These are phyloP conservation scores for Tetrahymena elliotti DNA, from an alignment of 73 alveolate species.

Conservation along the genomic window DNA sequence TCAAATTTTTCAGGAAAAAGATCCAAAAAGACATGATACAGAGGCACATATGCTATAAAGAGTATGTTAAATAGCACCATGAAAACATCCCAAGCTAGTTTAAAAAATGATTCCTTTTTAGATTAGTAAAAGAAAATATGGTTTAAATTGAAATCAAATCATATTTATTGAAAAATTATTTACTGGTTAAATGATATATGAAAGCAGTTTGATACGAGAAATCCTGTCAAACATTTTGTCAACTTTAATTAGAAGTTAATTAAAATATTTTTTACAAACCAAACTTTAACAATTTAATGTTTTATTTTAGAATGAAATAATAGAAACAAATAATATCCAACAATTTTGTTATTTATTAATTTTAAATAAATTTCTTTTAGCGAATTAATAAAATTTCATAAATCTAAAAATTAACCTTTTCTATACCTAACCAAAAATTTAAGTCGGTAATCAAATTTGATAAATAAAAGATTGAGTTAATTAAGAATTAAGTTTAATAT, in stretches of 20 bases:
- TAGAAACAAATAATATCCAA: too few species aligned
- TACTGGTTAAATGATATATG: background rate
- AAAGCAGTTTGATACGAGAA: background rate
- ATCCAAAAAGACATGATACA: background rate
- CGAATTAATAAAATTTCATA: too few species aligned
- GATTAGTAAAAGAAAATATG: background rate
- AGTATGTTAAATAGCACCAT: background rate
- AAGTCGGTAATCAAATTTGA: too few species aligned
- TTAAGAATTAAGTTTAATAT: too few species aligned
- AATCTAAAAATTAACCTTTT: too few species aligned
- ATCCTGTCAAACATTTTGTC: background rate
- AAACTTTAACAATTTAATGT: too few species aligned
- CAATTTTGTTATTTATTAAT: too few species aligned
- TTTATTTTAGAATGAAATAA: too few species aligned
- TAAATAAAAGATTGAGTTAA: too few species aligned
- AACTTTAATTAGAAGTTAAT: background rate
- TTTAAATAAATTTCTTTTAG: too few species aligned
- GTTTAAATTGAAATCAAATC: background rate
- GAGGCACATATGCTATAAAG: background rate
- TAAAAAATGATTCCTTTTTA: background rate
- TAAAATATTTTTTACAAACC: background rate
- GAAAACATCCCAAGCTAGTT: background rate
- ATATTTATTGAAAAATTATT: background rate
- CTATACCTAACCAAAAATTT: too few species aligned
- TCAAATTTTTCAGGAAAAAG: background rate